Conservation (phyloP, 2,329 filamentous ascomycete species). For the Boeremia exigua region DNA sequence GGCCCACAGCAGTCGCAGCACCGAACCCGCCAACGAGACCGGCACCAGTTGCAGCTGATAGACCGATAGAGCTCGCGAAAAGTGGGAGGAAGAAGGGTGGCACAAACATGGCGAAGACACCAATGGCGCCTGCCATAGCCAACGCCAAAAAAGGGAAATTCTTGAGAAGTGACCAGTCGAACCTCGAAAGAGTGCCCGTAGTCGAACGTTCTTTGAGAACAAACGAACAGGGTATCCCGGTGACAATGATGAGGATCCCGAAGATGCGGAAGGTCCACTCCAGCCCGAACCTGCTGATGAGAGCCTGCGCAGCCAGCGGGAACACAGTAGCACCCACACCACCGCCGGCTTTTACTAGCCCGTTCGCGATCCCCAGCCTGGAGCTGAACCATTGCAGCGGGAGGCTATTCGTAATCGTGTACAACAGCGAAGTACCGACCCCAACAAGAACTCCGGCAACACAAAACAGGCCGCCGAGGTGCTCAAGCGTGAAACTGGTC, state of each 20-base stretch:
- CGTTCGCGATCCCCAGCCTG: conserved; percentile 38
- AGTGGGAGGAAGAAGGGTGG: conserved; percentile 35
- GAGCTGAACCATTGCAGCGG: conserved; percentile 40
- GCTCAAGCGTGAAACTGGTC: conserved; percentile 55
- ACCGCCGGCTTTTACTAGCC: conserved; percentile 39
- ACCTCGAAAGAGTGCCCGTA: not conserved
- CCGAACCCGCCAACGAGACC: conserved; percentile 20
- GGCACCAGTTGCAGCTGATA: conserved; percentile 28
- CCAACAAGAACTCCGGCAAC: conserved; percentile 58
- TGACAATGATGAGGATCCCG: conserved; percentile 32
- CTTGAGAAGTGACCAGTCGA: conserved; percentile 9
- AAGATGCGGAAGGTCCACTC: conserved; percentile 41
- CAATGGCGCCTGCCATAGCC: conserved; percentile 34
- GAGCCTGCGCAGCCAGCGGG: conserved; percentile 32
- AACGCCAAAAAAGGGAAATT: conserved; percentile 33
- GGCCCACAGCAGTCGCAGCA: conserved; percentile 37
- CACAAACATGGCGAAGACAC: conserved; percentile 39
- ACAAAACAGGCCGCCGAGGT: conserved; percentile 57
- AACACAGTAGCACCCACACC: conserved; percentile 37
- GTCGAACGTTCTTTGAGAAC: conserved; percentile 35
- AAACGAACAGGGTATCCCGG: conserved; percentile 34
- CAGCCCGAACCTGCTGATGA: conserved; percentile 36
- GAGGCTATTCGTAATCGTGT: conserved; percentile 23
- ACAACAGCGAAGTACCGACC: conserved; percentile 42
- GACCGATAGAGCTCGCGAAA: not conserved